Base-by-base conservation (phyloP, 1,284 basidiomycete species). In the Trametes hirsuta region DNA sequence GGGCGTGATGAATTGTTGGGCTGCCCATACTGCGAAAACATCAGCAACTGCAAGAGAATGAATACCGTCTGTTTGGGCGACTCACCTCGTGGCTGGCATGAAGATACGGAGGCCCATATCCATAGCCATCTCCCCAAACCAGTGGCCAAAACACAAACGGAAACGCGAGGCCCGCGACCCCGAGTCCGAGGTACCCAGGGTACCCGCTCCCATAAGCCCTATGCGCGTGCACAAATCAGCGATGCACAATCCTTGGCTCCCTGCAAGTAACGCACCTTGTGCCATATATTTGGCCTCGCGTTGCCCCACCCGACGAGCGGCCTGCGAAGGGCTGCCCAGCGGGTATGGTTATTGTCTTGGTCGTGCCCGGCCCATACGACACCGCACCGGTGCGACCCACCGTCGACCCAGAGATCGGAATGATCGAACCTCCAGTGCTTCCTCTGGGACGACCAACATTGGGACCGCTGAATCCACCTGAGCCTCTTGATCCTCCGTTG, bases 91-190 rank as follows among this genome's bases (percentile, higher is more conserved):
- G 47, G 24, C 55, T 48, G 12, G 71, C 72, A 65, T 84, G 77
- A 24, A 86, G 74, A 64, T 84, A 83, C 4, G 70, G 68, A 12
- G 73, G 68, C 5, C 75, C 75, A 42, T 70, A 68, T 1, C 74
- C 76, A 39, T 68, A 64, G 1, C 69, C 72, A 21, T 72, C 73
- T 21, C 82, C 81, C 77, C 81, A 87, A 3, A 79, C 77, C 8
- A 87, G 61, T 3, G 85, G 85, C 84, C 84, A 87, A 70, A 84
- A 87, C 56, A 72, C 76, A 68, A 83, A 86, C 0, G 84, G 84
- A 66, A 86, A 86, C 4, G 76, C 77, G 11, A 77, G 76, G 12
- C 76, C 75, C 3, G 68, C 67, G 11, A 84, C 82, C 12, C 83
- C 81, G 40, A 79, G 75, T 6, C 71, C 72, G 3, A 71, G 21